phyloP scores from a whole-genome alignment of 805 yeast genomes.

The Candida methanosorbosa region DNA sequence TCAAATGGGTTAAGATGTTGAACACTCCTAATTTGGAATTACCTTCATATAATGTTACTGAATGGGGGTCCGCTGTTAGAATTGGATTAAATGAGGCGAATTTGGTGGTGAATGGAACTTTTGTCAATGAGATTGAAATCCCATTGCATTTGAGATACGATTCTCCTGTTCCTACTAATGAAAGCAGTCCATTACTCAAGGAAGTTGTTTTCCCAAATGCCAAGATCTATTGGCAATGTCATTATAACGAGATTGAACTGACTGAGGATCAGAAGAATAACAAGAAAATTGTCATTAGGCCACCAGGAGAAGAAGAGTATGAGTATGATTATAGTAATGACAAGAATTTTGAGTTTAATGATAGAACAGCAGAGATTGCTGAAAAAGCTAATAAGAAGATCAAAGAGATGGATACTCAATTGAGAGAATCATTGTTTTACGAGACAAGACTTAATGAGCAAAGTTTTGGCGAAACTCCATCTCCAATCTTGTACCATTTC shows the following conservation, averaged over 20 bases:
- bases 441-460: slow-evolving; percentile 13
- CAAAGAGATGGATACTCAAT: slow-evolving; percentile 1
- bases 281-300: no score
- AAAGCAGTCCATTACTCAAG: no score
- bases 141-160: slow-evolving; percentile 25
- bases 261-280: no score
- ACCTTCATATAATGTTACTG: slow-evolving; percentile 18
- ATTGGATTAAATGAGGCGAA: slow-evolving; percentile 6
- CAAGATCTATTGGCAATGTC: slow-evolving; percentile 20
- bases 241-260: no score
- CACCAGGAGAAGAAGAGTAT: not conserved
- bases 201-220: slow-evolving; percentile 10
- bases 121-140: slow-evolving; percentile 13
- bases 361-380: not conserved
- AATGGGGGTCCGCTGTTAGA: slow-evolving; percentile 16
- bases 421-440: slow-evolving; percentile 13
- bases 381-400: not conserved
- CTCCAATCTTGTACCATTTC: slow-evolving; percentile 8
- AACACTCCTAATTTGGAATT: slow-evolving; percentile 21
- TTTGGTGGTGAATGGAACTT: slow-evolving; percentile 4
- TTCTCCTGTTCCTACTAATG: slow-evolving; percentile 12
- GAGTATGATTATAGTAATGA: slow-evolving; percentile 2
- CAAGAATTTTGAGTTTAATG: not conserved
- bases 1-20: slow-evolving; percentile 6
- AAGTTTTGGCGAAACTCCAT: slow-evolving; percentile 3